Conservation (phyloP, 148 eudicot species). For the Spergularia marina region DNA sequence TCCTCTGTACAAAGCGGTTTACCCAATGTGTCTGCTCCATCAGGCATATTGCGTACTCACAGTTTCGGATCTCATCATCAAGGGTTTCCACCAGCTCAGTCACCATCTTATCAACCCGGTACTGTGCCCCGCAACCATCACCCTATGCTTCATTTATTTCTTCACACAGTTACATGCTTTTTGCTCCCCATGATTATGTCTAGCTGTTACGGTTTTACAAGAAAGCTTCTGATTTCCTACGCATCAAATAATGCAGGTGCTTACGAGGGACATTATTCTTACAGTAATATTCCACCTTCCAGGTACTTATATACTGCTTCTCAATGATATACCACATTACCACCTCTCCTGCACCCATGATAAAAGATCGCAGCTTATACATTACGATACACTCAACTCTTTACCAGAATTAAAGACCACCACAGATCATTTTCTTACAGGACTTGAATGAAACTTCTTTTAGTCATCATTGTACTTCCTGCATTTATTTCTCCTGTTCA, state of each 20-base stretch:
- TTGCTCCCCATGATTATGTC: too few relatives aligned
- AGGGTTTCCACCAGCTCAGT: conserved; percentile 25
- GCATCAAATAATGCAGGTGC: conserved; percentile 41
- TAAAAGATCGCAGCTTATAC: background rate
- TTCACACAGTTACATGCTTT: conserved; percentile 20
- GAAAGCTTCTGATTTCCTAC: background rate
- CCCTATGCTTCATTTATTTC: conserved; percentile 27
- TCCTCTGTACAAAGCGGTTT: conserved; percentile 50
- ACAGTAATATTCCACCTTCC: conserved; percentile 29
- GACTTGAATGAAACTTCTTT: too few relatives aligned
- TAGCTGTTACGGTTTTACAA: too few relatives aligned
- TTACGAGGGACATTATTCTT: conserved; percentile 37
- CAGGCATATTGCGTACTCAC: conserved; percentile 24
- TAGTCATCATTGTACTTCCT: background rate
- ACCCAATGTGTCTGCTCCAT: conserved; percentile 34
- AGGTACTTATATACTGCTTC: conserved; percentile 35
- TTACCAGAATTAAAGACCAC: too few relatives aligned
- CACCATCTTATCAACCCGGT: conserved; percentile 31
- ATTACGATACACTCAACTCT: too few relatives aligned
- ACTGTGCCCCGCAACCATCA: conserved; percentile 13
- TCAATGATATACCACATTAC: background rate
- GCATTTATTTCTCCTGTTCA: background rate
- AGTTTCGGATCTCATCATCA: conserved; percentile 26
- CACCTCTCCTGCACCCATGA: background rate
- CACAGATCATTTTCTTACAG: too few relatives aligned